Evolutionary conservation across 768 basidiomycete species (phyloP).

Genomic region (Suillus tomentosus): DNA sequence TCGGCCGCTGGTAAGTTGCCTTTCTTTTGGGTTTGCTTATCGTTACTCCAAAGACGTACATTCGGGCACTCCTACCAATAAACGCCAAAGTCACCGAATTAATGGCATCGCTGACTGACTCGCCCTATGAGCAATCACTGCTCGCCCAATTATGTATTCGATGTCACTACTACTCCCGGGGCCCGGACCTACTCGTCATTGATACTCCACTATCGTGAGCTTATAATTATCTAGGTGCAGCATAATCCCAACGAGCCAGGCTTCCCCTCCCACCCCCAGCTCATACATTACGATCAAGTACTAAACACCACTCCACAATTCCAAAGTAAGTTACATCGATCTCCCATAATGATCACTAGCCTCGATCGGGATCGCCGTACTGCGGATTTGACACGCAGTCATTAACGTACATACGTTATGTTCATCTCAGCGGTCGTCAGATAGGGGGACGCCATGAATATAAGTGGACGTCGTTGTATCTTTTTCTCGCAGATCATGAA

Average conservation of each 20-base stretch:
- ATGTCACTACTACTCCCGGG: neutral
- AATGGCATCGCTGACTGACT: neutral
- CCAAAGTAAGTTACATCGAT: neutral
- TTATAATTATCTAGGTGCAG: neutral
- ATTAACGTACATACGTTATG: neutral
- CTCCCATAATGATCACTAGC: neutral
- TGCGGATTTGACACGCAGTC: neutral
- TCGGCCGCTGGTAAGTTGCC: neutral
- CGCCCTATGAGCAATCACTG: neutral
- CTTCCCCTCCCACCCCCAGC: neutral
- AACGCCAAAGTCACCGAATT: neutral
- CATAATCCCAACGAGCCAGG: neutral
- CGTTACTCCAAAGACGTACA: neutral
- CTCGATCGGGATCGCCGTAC: neutral
- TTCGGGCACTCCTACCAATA: neutral
- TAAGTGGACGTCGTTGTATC: neutral
- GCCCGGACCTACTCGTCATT: neutral
- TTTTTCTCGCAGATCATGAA: constrained; percentile 4
- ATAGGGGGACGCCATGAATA: neutral
- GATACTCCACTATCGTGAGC: neutral
- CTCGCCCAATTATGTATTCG: neutral
- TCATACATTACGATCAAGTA: neutral
- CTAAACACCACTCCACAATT: neutral
- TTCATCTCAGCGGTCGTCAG: constrained; percentile 3
- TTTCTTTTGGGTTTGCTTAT: neutral